phyloP scores from a whole-genome alignment of 2,329 filamentous ascomycete genomes.

The Colletotrichum abscissum region DNA sequence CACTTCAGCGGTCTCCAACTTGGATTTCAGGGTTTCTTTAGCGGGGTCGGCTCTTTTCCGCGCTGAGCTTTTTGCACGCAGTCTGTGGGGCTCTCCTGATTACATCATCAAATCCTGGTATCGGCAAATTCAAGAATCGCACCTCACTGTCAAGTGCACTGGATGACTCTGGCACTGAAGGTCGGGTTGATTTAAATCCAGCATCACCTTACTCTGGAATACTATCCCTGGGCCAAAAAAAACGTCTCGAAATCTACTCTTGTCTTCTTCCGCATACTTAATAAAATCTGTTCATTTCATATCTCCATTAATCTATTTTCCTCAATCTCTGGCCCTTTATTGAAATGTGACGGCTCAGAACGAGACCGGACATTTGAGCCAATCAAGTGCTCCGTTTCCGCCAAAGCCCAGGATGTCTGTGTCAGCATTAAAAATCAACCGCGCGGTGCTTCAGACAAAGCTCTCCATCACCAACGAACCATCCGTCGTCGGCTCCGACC shows the following conservation, averaged over 20 bases:
- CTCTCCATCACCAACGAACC: not conserved
- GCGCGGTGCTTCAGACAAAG: not conserved
- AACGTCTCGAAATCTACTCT: not conserved
- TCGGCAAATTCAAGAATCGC: constrained; percentile 8
- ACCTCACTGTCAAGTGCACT: not conserved
- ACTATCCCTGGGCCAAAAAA: too few species aligned
- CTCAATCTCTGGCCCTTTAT: not conserved
- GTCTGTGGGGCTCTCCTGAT: constrained; percentile 12
- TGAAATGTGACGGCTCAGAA: not conserved
- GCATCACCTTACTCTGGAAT: not conserved
- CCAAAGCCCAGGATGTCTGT: not conserved
- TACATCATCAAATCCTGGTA: constrained; percentile 33
- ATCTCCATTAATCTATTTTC: not conserved
- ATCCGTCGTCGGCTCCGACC: not conserved
- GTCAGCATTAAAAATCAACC: constrained; percentile 31
- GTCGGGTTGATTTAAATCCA: not conserved
- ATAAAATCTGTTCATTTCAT: not conserved
- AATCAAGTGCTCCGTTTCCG: not conserved
- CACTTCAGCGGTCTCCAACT: constrained; percentile 6
- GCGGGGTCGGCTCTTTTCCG: constrained; percentile 21
- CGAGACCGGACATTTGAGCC: not conserved
- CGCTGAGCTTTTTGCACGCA: not conserved
- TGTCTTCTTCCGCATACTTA: not conserved
- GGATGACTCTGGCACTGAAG: not conserved
- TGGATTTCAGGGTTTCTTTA: constrained; percentile 27